phyloP scores from a whole-genome alignment of 1,284 basidiomycete genomes.

The Cutaneotrichosporon sp. region DNA sequence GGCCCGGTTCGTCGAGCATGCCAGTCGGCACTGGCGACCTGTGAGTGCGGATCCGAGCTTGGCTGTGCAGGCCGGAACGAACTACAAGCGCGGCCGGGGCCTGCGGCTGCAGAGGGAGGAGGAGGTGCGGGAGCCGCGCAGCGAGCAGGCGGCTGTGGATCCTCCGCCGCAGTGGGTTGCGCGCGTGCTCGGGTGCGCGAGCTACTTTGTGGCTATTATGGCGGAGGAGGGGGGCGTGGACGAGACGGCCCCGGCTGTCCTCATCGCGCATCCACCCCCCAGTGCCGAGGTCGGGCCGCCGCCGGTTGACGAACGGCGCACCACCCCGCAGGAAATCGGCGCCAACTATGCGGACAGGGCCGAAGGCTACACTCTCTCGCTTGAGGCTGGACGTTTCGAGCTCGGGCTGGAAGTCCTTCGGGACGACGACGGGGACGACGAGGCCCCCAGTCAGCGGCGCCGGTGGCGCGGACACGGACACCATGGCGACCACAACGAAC shows the following conservation, averaged over 20 bases:
- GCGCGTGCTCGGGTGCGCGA: slow-evolving; percentile 34
- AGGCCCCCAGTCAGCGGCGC: slow-evolving; percentile 6
- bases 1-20: slow-evolving; percentile 46
- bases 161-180: slow-evolving; percentile 35
- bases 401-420: slow-evolving; percentile 37
- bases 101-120: slow-evolving; percentile 34
- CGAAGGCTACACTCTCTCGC: slow-evolving; percentile 38
- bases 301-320: slow-evolving; percentile 16
- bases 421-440: slow-evolving; percentile 39
- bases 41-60: slow-evolving; percentile 28
- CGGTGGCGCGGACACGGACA: too few relatives aligned
- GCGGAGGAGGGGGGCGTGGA: slow-evolving; percentile 17
- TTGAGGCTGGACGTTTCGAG: slow-evolving; percentile 43
- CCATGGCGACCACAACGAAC: not conserved
- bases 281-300: slow-evolving; percentile 33
- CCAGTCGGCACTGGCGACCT: slow-evolving; percentile 33
- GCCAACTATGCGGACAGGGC: slow-evolving; percentile 28
- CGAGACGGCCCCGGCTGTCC: slow-evolving; percentile 20
- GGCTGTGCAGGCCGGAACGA: slow-evolving; percentile 26
- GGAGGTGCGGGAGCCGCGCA: slow-evolving; percentile 17
- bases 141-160: slow-evolving; percentile 11
- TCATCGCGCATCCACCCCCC: slow-evolving; percentile 41
- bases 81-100: slow-evolving; percentile 35
- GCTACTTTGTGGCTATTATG: slow-evolving; percentile 29
- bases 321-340: not conserved